These are phyloP conservation scores for Geotrichum siamense DNA, from an alignment of 1,139 yeast species.

Conservation along the genomic window DNA sequence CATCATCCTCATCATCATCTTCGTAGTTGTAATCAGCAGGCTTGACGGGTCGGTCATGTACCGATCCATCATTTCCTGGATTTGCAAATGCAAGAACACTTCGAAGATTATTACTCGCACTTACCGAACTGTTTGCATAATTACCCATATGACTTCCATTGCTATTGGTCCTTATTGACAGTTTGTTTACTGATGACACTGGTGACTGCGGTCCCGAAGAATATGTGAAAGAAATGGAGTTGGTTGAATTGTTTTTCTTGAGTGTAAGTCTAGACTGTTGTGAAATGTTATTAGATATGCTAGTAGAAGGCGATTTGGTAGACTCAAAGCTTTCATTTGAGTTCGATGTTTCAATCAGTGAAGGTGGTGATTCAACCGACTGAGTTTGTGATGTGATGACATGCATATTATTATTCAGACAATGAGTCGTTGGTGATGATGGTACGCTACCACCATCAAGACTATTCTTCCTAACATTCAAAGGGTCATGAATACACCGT, in stretches of 20 bases:
- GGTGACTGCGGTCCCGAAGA: constrained; percentile 11
- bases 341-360: background rate
- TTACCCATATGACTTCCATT: constrained; percentile 1
- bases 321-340: constrained; percentile 1
- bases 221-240: background rate
- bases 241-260: background rate
- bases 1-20: constrained; percentile 5
- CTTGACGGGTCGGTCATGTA: constrained; percentile 8
- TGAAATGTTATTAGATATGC: background rate
- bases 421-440: too few relatives aligned
- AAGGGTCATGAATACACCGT: too few relatives aligned
- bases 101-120: constrained; percentile 4
- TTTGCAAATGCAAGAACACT: constrained; percentile 7
- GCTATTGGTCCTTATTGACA: constrained; percentile 13
- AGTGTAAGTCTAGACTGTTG: background rate
- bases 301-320: too few relatives aligned
- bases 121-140: background rate
- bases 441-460: too few relatives aligned
- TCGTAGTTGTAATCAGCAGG: constrained; percentile 6
- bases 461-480: too few relatives aligned
- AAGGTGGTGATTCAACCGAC: background rate
- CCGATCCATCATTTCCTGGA: background rate
- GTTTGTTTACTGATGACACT: constrained; percentile 6
- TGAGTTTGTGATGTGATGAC: too few relatives aligned
- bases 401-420: too few relatives aligned